These are phyloP conservation scores for Cercospora brassicicola DNA, from an alignment of 2,329 filamentous ascomycete genomes.

Conservation along the genomic window DNA sequence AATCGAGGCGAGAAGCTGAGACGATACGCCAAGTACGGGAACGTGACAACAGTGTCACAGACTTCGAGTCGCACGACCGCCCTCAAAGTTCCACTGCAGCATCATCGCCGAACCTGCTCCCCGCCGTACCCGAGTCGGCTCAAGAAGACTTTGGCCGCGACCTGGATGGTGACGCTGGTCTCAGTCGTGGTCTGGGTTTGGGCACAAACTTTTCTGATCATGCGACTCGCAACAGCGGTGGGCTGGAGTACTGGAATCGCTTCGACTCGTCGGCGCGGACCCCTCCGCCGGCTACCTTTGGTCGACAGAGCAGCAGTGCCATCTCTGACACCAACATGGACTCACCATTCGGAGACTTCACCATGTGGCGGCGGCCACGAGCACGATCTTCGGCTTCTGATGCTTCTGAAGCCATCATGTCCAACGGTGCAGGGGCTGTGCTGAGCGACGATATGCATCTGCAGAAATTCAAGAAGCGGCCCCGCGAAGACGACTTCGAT, in stretches of 20 bases:
- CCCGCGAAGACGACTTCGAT: slow-evolving; percentile 88
- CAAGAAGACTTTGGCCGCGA: slow-evolving; percentile 72
- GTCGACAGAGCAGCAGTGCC: slow-evolving; percentile 54
- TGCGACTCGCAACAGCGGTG: slow-evolving; percentile 68
- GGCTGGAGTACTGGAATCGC: slow-evolving; percentile 74
- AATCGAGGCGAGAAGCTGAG: slow-evolving; percentile 87
- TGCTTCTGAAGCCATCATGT: slow-evolving; percentile 32
- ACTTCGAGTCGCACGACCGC: slow-evolving; percentile 39
- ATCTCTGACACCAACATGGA: slow-evolving; percentile 71
- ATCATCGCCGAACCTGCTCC: slow-evolving; percentile 66
- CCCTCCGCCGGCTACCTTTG: slow-evolving; percentile 63
- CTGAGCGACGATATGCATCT: slow-evolving; percentile 39
- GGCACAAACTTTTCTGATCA: slow-evolving; percentile 75
- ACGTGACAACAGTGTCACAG: slow-evolving; percentile 61
- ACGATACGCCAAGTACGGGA: slow-evolving; percentile 94
- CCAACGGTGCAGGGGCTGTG: slow-evolving; percentile 21
- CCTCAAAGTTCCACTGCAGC: slow-evolving; percentile 58
- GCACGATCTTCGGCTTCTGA: slow-evolving; percentile 38
- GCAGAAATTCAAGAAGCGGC: slow-evolving; percentile 67
- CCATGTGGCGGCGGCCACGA: slow-evolving; percentile 34
- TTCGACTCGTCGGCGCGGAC: slow-evolving; percentile 66
- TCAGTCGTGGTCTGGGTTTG: slow-evolving; percentile 41
- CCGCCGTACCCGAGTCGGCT: slow-evolving; percentile 57
- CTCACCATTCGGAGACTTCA: slow-evolving; percentile 52
- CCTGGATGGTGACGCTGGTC: slow-evolving; percentile 35